Conservation (phyloP, 768 basidiomycete genomes). For the Piloderma croceum region DNA sequence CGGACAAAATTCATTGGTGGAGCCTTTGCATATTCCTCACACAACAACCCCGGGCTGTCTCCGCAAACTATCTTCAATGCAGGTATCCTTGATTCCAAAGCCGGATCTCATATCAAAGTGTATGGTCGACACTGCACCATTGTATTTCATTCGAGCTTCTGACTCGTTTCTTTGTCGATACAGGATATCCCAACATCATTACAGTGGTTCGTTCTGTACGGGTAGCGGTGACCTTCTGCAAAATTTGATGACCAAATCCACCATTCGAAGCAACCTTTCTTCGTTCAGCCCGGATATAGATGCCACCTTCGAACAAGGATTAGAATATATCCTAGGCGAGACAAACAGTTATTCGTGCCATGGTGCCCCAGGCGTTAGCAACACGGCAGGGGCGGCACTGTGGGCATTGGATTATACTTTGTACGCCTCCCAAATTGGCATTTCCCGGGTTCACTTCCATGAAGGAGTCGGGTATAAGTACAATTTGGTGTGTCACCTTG, state of each 20-base stretch:
- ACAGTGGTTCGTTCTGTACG: conserved; percentile 57
- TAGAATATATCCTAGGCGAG: conserved; percentile 60
- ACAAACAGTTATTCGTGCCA: conserved; percentile 50
- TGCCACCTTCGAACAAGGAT: conserved; percentile 38
- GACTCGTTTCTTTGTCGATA: neutral
- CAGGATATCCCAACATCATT: conserved; percentile 48
- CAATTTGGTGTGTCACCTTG: conserved; percentile 39
- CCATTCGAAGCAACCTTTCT: conserved; percentile 52
- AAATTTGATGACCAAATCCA: conserved; percentile 61
- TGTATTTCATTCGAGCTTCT: neutral
- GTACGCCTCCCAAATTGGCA: conserved; percentile 50
- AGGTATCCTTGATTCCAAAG: conserved; percentile 42
- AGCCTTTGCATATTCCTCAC: conserved; percentile 47
- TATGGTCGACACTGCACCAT: conserved; percentile 24
- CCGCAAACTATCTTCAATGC: conserved; percentile 52
- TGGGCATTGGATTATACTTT: conserved; percentile 66
- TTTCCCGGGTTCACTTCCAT: conserved; percentile 56
- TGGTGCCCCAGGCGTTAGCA: conserved; percentile 54
- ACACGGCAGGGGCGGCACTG: conserved; percentile 64
- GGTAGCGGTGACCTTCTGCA: conserved; percentile 50
- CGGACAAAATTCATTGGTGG: conserved; percentile 42
- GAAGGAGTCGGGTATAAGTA: conserved; percentile 70
- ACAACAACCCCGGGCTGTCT: conserved; percentile 46
- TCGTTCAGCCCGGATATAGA: conserved; percentile 47
- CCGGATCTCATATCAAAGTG: conserved; percentile 50